A percentile compares a stretch with the other conserved stretches of the same genome.
Conservation (phyloP, 257 asterid species). For the Nicotiana tomentosiformis region DNA sequence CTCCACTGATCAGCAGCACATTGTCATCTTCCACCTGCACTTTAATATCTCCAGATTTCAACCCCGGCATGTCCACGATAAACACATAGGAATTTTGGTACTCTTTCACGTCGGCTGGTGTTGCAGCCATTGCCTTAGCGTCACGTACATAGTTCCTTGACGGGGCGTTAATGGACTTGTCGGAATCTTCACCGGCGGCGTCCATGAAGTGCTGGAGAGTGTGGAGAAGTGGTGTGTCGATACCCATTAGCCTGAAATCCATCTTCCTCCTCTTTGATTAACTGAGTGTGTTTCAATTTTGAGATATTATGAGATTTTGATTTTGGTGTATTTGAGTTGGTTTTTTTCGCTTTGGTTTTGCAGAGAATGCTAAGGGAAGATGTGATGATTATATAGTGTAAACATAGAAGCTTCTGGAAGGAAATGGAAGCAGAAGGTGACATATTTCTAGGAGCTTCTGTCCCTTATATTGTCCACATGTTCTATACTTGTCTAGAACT, state of each 20-base stretch:
- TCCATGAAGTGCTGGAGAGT: constrained; percentile 23
- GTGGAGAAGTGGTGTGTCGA: constrained; percentile 18
- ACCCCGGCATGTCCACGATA: constrained; percentile 43
- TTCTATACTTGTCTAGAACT: neutral
- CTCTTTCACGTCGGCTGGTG: constrained; percentile 38
- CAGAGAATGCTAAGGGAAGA: neutral
- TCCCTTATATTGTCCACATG: too few species aligned
- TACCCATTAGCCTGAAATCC: constrained; percentile 23
- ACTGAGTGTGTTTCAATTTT: too few species aligned
- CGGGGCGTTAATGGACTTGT: constrained; percentile 16
- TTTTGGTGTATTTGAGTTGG: neutral
- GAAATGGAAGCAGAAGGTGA: neutral
- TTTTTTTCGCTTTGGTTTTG: neutral
- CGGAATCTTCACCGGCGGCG: constrained; percentile 19
- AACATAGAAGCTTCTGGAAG: constrained; percentile 24
- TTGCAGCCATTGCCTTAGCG: constrained; percentile 35
- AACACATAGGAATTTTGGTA: constrained; percentile 30
- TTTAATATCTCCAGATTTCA: constrained; percentile 33
- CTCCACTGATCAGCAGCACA: constrained; percentile 32
- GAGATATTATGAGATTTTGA: neutral
- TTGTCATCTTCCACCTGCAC: constrained; percentile 32
- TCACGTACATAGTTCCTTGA: constrained; percentile 29
- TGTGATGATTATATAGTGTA: neutral
- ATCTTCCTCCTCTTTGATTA: neutral
- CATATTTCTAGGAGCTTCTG: neutral